Evolutionary conservation across 2,329 filamentous ascomycete species (phyloP), one percentile per base, ranked within the genome.

Genomic region (Amauroascus niger): DNA sequence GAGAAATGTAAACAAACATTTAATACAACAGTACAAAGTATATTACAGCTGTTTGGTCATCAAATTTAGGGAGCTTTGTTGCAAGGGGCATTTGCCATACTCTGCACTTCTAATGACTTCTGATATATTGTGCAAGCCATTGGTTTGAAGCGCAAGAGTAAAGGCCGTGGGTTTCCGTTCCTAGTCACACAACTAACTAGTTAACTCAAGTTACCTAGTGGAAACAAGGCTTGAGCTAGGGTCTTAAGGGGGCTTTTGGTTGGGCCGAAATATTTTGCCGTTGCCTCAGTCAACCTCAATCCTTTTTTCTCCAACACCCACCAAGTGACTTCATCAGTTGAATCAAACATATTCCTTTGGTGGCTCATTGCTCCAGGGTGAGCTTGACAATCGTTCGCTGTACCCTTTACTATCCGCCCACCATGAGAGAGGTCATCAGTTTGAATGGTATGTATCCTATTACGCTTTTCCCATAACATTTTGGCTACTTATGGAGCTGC

Each of bases 351-450:
- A 11, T 16, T 30, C 35, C 41, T 32, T 40, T 28, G 37, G 35
- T n/a, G 20, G 22, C n/a, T 24, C 14, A 24, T 35, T 48, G 45
- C n/a, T 24, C 24, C 35, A 2, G n/a, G n/a, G 28, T 35, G 16
- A 24, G 18, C 26, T 37, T 18, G 24, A 48, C 9, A 46, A 20
- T 9, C 13, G n/a, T 33, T 33, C 30, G 41, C 13, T 32, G 9
- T 13, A 13, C 14, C 7, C 24, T 50, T 43, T 20, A 26, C 30
- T 32, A 6, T 16, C 45, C 28, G 49, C 49, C 50, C 51, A 48
- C 32, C 32, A 97, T 97, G 91, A 90, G 91, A 87, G 91, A 97
- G 84, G 89, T 97, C 74, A 95, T 97, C 76, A 91, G 86, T 79
- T 87, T 97, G 82, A 96, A 96, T 82, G 90, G 91, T 96, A 83